Evolutionary conservation across 2,329 filamentous ascomycete genomes (phyloP), one percentile per base, ranked within the genome.

Genomic region (Tolypocladium pustulatum): DNA sequence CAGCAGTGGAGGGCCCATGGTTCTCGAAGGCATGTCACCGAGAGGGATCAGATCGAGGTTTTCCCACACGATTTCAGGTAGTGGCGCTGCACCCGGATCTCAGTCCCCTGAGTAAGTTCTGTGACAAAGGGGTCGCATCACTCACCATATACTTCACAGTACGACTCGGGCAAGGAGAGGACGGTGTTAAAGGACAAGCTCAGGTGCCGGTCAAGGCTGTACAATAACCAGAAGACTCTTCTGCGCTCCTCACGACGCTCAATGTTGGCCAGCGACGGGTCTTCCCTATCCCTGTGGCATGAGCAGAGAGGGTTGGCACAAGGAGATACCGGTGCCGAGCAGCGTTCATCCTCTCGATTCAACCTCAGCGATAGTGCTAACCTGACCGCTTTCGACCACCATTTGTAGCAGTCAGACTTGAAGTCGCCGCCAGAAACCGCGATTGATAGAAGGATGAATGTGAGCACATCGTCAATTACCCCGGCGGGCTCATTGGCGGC

Each of bases 171-270:
- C 43, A 81, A 73, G 25, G 70, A 68, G 4, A 80, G 65, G 3
- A 72, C 68, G 2, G 69, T 67, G 61, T 80, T 80, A 62, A 77
- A 79, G 6, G 75, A 79, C 20, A 80, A 67, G 0, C 75, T 73
- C 12, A 80, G 62, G 60, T 80, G 78, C 12, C 78, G 68, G 59
- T 80, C 78, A 7, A 79, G 67, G 30, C 73, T 71, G 60, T 77
- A 80, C 0, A 79, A 62, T 1, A 80, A 66, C 78, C 78, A 80
- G 61, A 78, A 80, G 0, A 76, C 74, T 6, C 77, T 68, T 5
- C 78, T 69, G 5, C 75, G 66, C 64, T 80, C 78, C 60, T 80
- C 78, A 25, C 72, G 70, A 7, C 75, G 72, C 61, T 81, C 79
- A 8, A 75, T 54, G 4, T 65, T 63, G 5, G 65, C 61, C 15